phyloP scores from a whole-genome alignment of 2,329 filamentous ascomycete genomes.

The Colletotrichum musicola region DNA sequence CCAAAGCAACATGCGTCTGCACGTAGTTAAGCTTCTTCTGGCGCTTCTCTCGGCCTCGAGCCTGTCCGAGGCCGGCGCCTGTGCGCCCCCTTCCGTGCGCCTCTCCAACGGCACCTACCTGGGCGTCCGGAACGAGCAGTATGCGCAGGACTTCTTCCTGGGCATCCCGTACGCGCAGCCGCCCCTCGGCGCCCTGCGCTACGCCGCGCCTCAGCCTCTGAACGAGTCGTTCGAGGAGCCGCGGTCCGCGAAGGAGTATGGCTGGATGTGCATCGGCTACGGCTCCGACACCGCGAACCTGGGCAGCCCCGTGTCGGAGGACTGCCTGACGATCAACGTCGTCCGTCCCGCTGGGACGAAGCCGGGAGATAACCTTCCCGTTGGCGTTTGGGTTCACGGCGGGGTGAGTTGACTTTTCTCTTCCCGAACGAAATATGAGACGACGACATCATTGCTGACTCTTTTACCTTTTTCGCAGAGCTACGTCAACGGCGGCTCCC shows the following conservation, averaged over 20 bases:
- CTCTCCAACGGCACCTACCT: conserved; percentile 50
- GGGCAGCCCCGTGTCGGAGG: conserved; percentile 61
- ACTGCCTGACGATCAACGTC: conserved; percentile 65
- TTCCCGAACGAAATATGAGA: neutral
- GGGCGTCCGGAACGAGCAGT: conserved; percentile 54
- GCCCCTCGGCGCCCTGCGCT: conserved; percentile 67
- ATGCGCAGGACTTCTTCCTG: conserved; percentile 68
- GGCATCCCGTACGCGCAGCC: conserved; percentile 75
- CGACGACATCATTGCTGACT: conserved; percentile 8
- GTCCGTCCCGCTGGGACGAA: conserved; percentile 60
- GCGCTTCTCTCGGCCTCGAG: conserved; percentile 21
- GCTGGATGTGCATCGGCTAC: conserved; percentile 63
- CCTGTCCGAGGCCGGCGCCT: conserved; percentile 23
- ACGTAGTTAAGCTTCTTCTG: conserved; percentile 31
- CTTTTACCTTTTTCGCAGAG: conserved; percentile 10
- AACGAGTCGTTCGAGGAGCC: conserved; percentile 58
- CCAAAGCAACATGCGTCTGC: conserved; percentile 19
- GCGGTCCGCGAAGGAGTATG: conserved; percentile 59
- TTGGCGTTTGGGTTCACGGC: conserved; percentile 71
- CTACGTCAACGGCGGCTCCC: conserved; percentile 50
- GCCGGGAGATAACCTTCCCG: conserved; percentile 61
- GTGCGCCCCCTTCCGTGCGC: conserved; percentile 24
- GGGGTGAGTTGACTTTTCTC: conserved; percentile 51
- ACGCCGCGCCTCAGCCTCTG: conserved; percentile 70
- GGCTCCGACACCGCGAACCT: conserved; percentile 50